Base-by-base conservation (phyloP, 2,329 filamentous ascomycete species). In the Chrysoporthe puriensis region DNA sequence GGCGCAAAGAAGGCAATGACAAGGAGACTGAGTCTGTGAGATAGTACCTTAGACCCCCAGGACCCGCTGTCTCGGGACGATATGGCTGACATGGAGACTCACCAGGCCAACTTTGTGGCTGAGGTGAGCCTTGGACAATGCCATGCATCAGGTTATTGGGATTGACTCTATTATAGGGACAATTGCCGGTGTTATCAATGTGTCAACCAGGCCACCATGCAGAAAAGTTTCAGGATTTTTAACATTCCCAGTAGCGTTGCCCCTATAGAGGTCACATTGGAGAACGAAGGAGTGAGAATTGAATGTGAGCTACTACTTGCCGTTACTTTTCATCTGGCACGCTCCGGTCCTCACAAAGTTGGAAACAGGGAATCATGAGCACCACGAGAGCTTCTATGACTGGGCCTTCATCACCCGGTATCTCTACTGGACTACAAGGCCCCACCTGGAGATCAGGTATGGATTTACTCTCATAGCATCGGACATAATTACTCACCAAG, bases 171-270 rank as follows among this genome's bases (percentile, higher is more conserved):
- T n/a, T 13, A 26, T 16, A 90, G 91, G 70, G 91, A 94, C 73
- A 91, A 92, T 73, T 94, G 91, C 74, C 89, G 88, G 68, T 94
- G 91, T 74, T 73, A 77, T 1, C 76, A 80, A 69, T 94, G 91
- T 74, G 83, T 91, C 34, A 90, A 93, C 76, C 85, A 86, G 66
- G 86, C 89, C 69, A 94, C 91, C 4, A 87, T 84, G 76, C 91
- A 94, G 77, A 82, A 90, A 36, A 85, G 86, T 62, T 82, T 91
- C 66, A 85, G 93, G 73, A 92, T 88, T 0, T 92, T 92, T 72
- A 82, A 84, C 66, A 88, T 91, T 63, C 79, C 83, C 0, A 57
- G 73, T 18, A 75, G 84, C 66, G 78, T 87, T 62, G 73, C 74
- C 1, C 76, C 80, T 13, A 69, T 71, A 1, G 60, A 74, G 1